Conservation (phyloP, 257 asterid genomes). For the Solanum virginianum region DNA sequence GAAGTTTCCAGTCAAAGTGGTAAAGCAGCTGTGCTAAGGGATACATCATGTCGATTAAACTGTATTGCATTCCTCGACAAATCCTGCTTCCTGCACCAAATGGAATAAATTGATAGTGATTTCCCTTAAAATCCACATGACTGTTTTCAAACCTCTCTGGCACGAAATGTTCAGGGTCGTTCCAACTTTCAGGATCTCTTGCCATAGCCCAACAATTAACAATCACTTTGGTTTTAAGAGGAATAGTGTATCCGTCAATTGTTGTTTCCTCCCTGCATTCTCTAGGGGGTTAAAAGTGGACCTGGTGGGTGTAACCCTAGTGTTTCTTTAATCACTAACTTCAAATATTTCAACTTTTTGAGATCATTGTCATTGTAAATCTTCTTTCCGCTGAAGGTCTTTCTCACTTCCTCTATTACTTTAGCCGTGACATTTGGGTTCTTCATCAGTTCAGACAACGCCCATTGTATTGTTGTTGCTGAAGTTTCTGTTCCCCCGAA, state of each 20-base stretch:
- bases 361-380: not conserved
- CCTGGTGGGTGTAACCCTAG: conserved; percentile 4
- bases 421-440: conserved; percentile 1
- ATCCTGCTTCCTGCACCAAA: conserved; percentile 14
- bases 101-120: not conserved
- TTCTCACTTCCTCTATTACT: not conserved
- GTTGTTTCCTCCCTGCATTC: not conserved
- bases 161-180: not conserved
- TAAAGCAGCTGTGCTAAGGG: conserved; percentile 1
- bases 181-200: conserved; percentile 11
- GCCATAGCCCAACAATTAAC: conserved; percentile 5
- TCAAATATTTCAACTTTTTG: not conserved
- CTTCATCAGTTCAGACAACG: conserved; percentile 4
- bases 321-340: conserved; percentile 6
- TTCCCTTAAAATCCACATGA: not conserved
- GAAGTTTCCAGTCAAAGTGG: conserved; percentile 6
- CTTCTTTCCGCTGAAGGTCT: not conserved
- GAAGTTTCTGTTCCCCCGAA: not conserved
- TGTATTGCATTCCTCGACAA: not conserved
- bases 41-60: not conserved
- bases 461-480: not conserved
- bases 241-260: not conserved
- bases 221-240: not conserved
- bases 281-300: conserved; percentile 1
- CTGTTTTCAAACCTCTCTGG: conserved; percentile 10